A percentile compares a stretch with the other conserved stretches of the same genome.
Evolutionary conservation across 176 grass and related monocot species (phyloP).

Genomic region (Aegilops speltoides): DNA sequence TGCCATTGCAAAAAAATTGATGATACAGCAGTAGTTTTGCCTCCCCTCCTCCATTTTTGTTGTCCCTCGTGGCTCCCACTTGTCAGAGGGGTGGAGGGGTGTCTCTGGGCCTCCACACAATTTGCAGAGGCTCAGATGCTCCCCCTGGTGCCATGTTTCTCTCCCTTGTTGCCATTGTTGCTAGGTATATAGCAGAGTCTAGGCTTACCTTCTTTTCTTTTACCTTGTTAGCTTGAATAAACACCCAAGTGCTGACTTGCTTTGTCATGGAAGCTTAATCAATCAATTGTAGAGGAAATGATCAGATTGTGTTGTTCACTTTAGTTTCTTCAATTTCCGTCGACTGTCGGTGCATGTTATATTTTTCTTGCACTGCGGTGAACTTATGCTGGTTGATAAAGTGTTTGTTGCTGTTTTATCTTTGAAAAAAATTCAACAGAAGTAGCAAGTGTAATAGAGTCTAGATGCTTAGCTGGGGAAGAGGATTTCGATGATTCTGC

Average conservation of each 20-base stretch:
- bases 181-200: constrained; percentile 60
- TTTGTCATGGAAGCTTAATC: constrained; percentile 37
- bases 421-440: no score
- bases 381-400: no score
- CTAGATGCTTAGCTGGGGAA: no score
- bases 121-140: constrained; percentile 75
- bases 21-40: constrained; percentile 38
- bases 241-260: constrained; percentile 31
- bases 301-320: no score
- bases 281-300: constrained; percentile 35
- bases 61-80: constrained; percentile 50
- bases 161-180: constrained; percentile 34
- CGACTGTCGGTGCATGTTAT: no score
- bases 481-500: no score
- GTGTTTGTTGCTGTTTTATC: no score
- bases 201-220: constrained; percentile 34
- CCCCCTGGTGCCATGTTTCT: constrained; percentile 62
- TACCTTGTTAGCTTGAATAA: constrained; percentile 48
- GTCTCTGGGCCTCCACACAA: constrained; percentile 87
- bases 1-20: constrained; percentile 47
- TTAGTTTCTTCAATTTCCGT: no score
- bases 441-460: no score
- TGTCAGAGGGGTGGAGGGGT: constrained; percentile 56
- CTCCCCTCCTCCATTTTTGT: background rate
- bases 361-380: no score